phyloP scores from a whole-genome alignment of 2,329 filamentous ascomycete species.

The Ophiognomonia clavigignenti-juglandacearum region DNA sequence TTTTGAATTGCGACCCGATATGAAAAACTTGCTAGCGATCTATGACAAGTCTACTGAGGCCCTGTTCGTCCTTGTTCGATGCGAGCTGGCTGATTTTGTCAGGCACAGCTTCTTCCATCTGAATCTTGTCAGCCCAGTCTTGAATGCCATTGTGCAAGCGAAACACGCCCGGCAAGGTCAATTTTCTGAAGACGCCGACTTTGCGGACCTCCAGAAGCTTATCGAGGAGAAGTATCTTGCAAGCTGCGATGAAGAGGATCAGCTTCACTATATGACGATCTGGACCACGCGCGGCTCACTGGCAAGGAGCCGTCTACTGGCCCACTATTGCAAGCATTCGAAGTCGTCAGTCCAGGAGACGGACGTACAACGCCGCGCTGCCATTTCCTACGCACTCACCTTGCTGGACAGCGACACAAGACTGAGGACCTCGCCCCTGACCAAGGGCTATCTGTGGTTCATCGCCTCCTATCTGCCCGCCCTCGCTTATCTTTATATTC shows the following conservation, averaged over 20 bases:
- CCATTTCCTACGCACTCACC: constrained; percentile 25
- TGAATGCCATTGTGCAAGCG: constrained; percentile 24
- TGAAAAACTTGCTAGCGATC: constrained; percentile 27
- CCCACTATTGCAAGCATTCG: constrained; percentile 34
- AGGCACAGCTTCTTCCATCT: constrained; percentile 30
- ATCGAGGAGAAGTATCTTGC: constrained; percentile 43
- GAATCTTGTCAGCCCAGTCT: constrained; percentile 27
- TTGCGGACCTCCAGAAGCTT: constrained; percentile 28
- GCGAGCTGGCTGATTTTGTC: constrained; percentile 33
- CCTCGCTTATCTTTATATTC: constrained; percentile 34
- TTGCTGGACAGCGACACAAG: constrained; percentile 34
- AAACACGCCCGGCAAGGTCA: too few species aligned
- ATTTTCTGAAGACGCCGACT: constrained; percentile 14
- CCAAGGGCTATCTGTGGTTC: constrained; percentile 33
- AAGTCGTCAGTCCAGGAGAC: constrained; percentile 20
- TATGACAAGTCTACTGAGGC: constrained; percentile 34
- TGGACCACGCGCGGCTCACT: constrained; percentile 36
- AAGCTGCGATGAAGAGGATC: constrained; percentile 32
- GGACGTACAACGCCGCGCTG: constrained; percentile 24
- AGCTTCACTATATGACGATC: constrained; percentile 36
- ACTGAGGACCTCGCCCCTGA: constrained; percentile 25
- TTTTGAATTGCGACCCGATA: constrained; percentile 37
- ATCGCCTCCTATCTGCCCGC: constrained; percentile 33
- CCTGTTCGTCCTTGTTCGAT: constrained; percentile 34
- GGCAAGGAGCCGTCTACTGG: constrained; percentile 44